Percentiles rank a stretch among this genome's conserved stretches.
These are phyloP conservation scores for Aureobasidium subglaciale DNA, from an alignment of 2,329 filamentous ascomycete genomes.

Conservation along the genomic window DNA sequence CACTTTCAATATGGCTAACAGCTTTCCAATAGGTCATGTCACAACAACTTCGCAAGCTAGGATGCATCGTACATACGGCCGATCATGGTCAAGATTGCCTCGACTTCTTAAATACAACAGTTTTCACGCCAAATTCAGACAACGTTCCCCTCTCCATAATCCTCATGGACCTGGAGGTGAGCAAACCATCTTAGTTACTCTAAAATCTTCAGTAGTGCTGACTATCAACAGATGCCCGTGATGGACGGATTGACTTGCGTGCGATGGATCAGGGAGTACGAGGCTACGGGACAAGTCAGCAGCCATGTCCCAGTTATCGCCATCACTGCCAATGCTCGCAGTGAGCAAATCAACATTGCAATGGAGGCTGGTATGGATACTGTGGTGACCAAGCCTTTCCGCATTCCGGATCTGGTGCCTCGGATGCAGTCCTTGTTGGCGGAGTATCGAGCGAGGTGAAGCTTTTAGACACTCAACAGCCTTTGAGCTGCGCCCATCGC, in stretches of 20 bases:
- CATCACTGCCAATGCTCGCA: conserved; percentile 26
- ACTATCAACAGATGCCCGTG: conserved; percentile 23
- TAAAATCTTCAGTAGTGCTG: not conserved
- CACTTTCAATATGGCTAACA: not conserved
- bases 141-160: conserved; percentile 20
- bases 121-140: conserved; percentile 12
- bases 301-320: conserved; percentile 24
- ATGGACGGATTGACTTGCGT: conserved; percentile 25
- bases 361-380: conserved; percentile 23
- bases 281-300: conserved; percentile 17
- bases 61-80: conserved; percentile 24
- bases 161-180: conserved; percentile 24
- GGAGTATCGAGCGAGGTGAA: not conserved
- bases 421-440: conserved; percentile 25
- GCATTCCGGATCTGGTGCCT: conserved; percentile 30
- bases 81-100: conserved; percentile 25
- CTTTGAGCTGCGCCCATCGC: too few species aligned
- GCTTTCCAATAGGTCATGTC: conserved; percentile 18
- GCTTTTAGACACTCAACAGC: too few species aligned
- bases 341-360: conserved; percentile 22
- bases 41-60: conserved; percentile 23
- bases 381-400: conserved; percentile 29
- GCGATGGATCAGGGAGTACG: conserved; percentile 22
- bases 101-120: conserved; percentile 21
- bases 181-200: not conserved